phyloP scores from a whole-genome alignment of 2,329 filamentous ascomycete species.

The Trichoderma breve region DNA sequence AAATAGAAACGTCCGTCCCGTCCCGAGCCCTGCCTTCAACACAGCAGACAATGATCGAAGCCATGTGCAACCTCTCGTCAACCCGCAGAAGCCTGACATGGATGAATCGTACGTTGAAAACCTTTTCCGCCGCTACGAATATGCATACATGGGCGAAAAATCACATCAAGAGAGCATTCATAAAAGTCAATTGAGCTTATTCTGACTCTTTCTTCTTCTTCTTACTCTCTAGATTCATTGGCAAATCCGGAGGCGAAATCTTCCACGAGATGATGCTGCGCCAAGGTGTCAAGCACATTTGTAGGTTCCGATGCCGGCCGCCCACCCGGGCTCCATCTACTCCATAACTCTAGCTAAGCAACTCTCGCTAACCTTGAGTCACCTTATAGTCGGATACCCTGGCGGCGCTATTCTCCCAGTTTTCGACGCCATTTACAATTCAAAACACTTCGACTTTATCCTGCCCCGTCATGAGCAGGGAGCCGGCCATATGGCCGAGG shows the following conservation, averaged over 20 bases:
- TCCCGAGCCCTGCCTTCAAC: conserved; percentile 62
- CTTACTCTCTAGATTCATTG: conserved; percentile 65
- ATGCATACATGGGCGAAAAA: neutral
- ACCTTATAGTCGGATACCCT: conserved; percentile 73
- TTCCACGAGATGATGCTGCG: conserved; percentile 99
- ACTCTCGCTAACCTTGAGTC: conserved; percentile 54
- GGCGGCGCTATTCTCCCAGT: conserved; percentile 96
- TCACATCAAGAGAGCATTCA: conserved; percentile 15
- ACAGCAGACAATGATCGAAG: conserved; percentile 42
- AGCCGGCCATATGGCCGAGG: conserved; percentile 97
- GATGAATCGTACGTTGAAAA: conserved; percentile 68
- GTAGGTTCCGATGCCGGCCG: conserved; percentile 49
- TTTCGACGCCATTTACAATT: conserved; percentile 99
- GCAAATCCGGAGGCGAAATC: conserved; percentile 88
- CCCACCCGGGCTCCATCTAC: conserved; percentile 92
- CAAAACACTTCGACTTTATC: conserved; percentile 93
- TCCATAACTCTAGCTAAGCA: conserved; percentile 97
- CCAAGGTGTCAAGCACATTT: conserved; percentile 62
- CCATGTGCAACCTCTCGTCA: conserved; percentile 66
- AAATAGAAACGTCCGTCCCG: conserved; percentile 53
- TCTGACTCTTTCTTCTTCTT: neutral
- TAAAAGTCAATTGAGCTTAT: conserved; percentile 4
- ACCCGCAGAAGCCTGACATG: conserved; percentile 58
- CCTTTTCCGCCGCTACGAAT: neutral
- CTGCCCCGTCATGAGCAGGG: conserved; percentile 91